Evolutionary conservation across 208 protist genomes (phyloP).

Genomic region (Leishmania major): DNA sequence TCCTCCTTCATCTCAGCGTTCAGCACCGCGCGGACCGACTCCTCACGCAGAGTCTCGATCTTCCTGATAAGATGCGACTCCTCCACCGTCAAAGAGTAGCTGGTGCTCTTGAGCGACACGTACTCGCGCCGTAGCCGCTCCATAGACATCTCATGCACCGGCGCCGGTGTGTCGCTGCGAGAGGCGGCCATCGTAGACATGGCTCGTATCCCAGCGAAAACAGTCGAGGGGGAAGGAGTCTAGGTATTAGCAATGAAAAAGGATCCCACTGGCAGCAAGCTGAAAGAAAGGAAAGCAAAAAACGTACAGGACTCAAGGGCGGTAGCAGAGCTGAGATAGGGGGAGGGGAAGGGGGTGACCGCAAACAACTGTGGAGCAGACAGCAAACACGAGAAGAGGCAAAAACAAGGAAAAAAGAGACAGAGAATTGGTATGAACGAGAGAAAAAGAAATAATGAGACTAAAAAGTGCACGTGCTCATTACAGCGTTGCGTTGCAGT

Average conservation of each 20-base stretch:
- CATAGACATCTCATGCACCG: slow-evolving; percentile 55
- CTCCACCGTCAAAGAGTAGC: slow-evolving; percentile 47
- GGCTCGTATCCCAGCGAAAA: background rate
- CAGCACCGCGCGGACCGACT: slow-evolving; percentile 72
- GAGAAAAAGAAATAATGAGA: background rate
- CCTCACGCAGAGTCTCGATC: slow-evolving; percentile 65
- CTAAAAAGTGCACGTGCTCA: background rate
- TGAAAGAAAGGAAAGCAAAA: background rate
- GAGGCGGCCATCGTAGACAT: slow-evolving; percentile 18
- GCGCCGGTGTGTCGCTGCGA: slow-evolving; percentile 14
- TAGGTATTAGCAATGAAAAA: background rate
- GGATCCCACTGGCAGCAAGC: background rate
- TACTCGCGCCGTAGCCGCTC: slow-evolving; percentile 68
- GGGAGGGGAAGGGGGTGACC: background rate
- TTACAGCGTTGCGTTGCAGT: background rate
- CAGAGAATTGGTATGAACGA: background rate
- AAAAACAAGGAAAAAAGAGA: background rate
- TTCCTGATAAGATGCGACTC: slow-evolving; percentile 39
- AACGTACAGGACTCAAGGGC: background rate
- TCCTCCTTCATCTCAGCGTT: slow-evolving; percentile 83
- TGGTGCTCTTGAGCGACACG: slow-evolving; percentile 42
- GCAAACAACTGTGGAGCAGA: background rate
- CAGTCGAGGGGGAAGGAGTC: background rate
- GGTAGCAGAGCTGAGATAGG: background rate
- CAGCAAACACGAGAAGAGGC: background rate